Conservation (phyloP, 2,329 filamentous ascomycete species). For the Aspergillus fumigatus region DNA sequence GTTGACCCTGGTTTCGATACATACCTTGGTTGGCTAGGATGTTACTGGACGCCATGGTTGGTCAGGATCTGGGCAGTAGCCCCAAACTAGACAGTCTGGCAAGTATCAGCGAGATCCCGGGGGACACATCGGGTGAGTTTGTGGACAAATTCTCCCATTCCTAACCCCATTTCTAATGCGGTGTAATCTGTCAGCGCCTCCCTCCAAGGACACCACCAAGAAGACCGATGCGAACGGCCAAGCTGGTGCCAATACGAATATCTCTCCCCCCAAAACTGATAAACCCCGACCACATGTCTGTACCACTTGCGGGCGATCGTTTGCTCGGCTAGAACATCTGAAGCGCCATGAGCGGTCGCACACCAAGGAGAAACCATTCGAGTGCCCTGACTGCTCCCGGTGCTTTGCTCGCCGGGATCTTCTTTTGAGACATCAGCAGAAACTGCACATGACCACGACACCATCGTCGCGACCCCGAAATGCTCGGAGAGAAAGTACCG, state of each 20-base stretch:
- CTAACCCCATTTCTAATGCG: slow-evolving; percentile 20
- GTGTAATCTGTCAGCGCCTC: slow-evolving; percentile 15
- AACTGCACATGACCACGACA: slow-evolving; percentile 89
- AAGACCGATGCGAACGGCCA: slow-evolving; percentile 26
- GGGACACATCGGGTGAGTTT: slow-evolving; percentile 36
- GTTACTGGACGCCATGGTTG: slow-evolving; percentile 37
- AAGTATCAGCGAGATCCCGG: slow-evolving; percentile 39
- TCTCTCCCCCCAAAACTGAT: slow-evolving; percentile 85
- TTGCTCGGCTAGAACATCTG: slow-evolving; percentile 90
- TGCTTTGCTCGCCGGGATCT: slow-evolving; percentile 94
- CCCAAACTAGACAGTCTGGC: slow-evolving; percentile 36
- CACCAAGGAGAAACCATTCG: slow-evolving; percentile 98
- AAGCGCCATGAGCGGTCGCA: slow-evolving; percentile 98
- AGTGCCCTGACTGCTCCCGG: slow-evolving; percentile 88
- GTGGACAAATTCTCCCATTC: slow-evolving; percentile 6
- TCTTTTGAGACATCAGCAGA: slow-evolving; percentile 92
- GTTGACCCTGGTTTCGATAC: background rate
- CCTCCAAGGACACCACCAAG: slow-evolving; percentile 26
- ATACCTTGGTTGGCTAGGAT: slow-evolving; percentile 18
- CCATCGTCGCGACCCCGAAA: slow-evolving; percentile 82
- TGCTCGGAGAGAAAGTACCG: slow-evolving; percentile 77
- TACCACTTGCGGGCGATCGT: slow-evolving; percentile 83
- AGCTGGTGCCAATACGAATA: slow-evolving; percentile 26
- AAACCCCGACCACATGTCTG: slow-evolving; percentile 96
- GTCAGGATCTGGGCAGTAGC: slow-evolving; percentile 31